A percentile compares a stretch with the other conserved stretches of the same genome.
phyloP scores from a whole-genome alignment of 441 rosid genomes.

The Theobroma grandiflorum region DNA sequence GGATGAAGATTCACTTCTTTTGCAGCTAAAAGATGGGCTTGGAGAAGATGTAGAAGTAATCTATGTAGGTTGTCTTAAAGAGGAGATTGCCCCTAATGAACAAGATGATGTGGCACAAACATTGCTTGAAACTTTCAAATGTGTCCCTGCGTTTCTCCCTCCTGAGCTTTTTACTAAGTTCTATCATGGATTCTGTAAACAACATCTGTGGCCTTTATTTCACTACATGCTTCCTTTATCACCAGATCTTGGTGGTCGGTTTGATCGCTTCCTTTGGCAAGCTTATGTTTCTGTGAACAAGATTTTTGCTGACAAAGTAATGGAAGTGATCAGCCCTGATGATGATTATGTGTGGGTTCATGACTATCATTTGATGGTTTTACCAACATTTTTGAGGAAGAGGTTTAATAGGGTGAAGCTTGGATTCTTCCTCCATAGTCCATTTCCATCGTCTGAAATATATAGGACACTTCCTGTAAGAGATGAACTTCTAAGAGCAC shows the following conservation, averaged over 20 bases:
- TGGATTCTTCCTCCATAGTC: slow-evolving; percentile 89
- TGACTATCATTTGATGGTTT: slow-evolving; percentile 89
- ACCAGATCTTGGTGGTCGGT: slow-evolving; percentile 85
- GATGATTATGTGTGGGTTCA: slow-evolving; percentile 94
- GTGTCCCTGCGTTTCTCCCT: slow-evolving; percentile 87
- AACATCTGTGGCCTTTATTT: slow-evolving; percentile 86
- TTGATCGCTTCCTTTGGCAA: slow-evolving; percentile 87
- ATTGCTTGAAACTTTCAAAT: slow-evolving; percentile 83
- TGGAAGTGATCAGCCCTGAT: slow-evolving; percentile 89
- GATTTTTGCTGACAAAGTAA: slow-evolving; percentile 89
- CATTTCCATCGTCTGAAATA: slow-evolving; percentile 90
- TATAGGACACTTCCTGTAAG: slow-evolving; percentile 89
- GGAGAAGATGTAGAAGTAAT: slow-evolving; percentile 82
- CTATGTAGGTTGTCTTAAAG: slow-evolving; percentile 84
- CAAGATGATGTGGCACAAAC: slow-evolving; percentile 88
- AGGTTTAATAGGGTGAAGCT: slow-evolving; percentile 87
- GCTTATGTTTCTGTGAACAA: slow-evolving; percentile 89
- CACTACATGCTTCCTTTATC: slow-evolving; percentile 94
- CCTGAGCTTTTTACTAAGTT: slow-evolving; percentile 71
- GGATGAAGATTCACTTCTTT: slow-evolving; percentile 90
- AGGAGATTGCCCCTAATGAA: slow-evolving; percentile 57
- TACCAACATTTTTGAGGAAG: slow-evolving; percentile 88
- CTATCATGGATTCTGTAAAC: slow-evolving; percentile 94
- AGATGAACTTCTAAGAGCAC: slow-evolving; percentile 81
- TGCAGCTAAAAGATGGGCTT: slow-evolving; percentile 90